Conservation (phyloP, 2,329 filamentous ascomycete species). For the Cercospora sojina region DNA sequence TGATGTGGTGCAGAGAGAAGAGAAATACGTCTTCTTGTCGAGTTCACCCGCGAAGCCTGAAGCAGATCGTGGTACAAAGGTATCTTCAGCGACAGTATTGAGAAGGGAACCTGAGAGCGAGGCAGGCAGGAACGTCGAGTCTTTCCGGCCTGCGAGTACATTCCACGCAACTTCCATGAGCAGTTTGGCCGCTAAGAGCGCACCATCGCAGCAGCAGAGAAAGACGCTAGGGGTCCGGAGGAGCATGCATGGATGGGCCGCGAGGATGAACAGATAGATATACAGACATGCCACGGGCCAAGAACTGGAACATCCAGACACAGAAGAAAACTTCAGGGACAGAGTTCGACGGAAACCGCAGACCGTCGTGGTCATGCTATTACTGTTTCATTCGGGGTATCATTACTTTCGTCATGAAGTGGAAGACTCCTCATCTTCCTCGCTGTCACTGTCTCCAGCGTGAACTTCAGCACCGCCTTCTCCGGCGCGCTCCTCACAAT, state of each 20-base stretch:
- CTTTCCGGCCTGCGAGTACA: conserved; percentile 42
- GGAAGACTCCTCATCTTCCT: conserved; percentile 2
- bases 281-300: background rate
- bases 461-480: conserved; percentile 18
- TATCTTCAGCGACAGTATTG: background rate
- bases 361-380: background rate
- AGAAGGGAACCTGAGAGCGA: background rate
- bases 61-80: conserved; percentile 25
- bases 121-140: background rate
- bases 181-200: conserved; percentile 10
- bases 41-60: conserved; percentile 42
- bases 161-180: conserved; percentile 48
- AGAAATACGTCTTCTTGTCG: conserved; percentile 51
- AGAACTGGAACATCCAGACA: background rate
- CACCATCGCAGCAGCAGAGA: conserved; percentile 35
- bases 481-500: conserved; percentile 12
- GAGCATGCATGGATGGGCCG: conserved; percentile 52
- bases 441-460: conserved; percentile 10
- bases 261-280: conserved; percentile 7
- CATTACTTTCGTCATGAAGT: conserved; percentile 10
- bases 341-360: background rate
- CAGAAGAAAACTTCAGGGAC: background rate
- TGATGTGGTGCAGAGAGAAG: conserved; percentile 27
- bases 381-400: conserved; percentile 16
- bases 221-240: conserved; percentile 53